Evolutionary conservation across 169 alveolate genomes (phyloP), one percentile per base, ranked within the genome.

Genomic region (Nephromyces sp.): DNA sequence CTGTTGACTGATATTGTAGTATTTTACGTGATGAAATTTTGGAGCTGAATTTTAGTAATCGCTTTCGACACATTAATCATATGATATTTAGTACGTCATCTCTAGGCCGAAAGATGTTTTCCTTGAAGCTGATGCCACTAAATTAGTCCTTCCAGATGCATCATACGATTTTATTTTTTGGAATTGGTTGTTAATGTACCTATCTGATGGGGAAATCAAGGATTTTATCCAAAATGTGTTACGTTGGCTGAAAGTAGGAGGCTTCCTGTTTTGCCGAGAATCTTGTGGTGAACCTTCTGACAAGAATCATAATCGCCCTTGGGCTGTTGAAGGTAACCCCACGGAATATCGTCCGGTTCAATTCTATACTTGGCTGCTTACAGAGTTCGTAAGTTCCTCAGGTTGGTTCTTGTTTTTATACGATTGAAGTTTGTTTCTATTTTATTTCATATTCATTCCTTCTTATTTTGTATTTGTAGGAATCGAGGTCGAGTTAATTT

Each of bases 141-240:
- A 43, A 43, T 43, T 43, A 15, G 57, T 15, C 15, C 15, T 15
- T 15, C 57, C 57, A 15, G n/a, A 15, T 43, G 15, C 25, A 15
- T 43, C 70, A 24, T 69, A 52, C 27, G 75, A 69, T 52, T 28
- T 69, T 15, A 4, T 69, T 15, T 25, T 69, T 1, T 33, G 32
- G 66, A 69, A 69, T 62, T 69, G 75, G 75, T 32, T 69, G 52
- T 32, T 69, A 52, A 69, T 69, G 75, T 69, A 69, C 24, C 75
- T 69, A 27, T 52, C 70, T 57, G 71, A 51, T n/a, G 63, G 57
- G 5, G 75, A 69, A 51, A 68, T 53, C 32, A 69, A 15, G 52
- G 24, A 31, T 0, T 33, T 69, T 1, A 24, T 69, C 8, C 24
- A 52, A 31, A 69, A 69, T 21, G 31, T 53, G 1, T 6, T 69